phyloP scores from a whole-genome alignment of 768 basidiomycete genomes.

The Leccinum boreale region DNA sequence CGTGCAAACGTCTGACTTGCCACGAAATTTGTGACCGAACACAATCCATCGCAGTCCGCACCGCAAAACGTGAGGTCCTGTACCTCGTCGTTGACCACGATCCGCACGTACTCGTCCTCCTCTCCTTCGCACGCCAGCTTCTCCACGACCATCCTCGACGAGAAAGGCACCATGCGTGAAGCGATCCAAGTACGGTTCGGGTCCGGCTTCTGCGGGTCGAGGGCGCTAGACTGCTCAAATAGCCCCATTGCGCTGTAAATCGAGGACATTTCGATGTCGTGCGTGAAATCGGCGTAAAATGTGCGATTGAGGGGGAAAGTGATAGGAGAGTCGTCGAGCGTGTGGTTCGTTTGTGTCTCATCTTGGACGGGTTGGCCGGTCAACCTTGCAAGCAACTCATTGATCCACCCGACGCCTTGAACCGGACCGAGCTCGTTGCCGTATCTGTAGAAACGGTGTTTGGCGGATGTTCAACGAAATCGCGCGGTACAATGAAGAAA shows the following conservation, averaged over 20 bases:
- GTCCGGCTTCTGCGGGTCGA: slow-evolving; percentile 12
- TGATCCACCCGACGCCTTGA: slow-evolving; percentile 82
- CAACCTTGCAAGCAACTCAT: slow-evolving; percentile 80
- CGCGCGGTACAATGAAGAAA: neutral
- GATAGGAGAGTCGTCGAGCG: slow-evolving; percentile 55
- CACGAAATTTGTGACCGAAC: neutral
- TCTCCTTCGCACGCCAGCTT: slow-evolving; percentile 43
- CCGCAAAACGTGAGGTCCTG: neutral
- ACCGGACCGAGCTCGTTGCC: slow-evolving; percentile 65
- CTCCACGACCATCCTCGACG: slow-evolving; percentile 64
- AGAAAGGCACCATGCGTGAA: slow-evolving; percentile 66
- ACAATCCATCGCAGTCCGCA: neutral
- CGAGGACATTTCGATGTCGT: slow-evolving; percentile 80
- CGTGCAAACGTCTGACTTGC: neutral
- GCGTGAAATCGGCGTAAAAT: slow-evolving; percentile 78
- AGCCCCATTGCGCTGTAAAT: slow-evolving; percentile 61
- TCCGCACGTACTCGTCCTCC: slow-evolving; percentile 43
- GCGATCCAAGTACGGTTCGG: slow-evolving; percentile 47
- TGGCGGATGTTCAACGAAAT: neutral
- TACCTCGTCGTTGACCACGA: neutral
- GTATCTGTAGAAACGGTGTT: slow-evolving; percentile 40
- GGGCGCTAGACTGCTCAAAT: slow-evolving; percentile 36
- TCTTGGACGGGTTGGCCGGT: slow-evolving; percentile 61
- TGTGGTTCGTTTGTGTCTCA: slow-evolving; percentile 72
- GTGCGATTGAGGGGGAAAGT: slow-evolving; percentile 72